phyloP scores from a whole-genome alignment of 306 rosid species.

The Corylus heterophylla region DNA sequence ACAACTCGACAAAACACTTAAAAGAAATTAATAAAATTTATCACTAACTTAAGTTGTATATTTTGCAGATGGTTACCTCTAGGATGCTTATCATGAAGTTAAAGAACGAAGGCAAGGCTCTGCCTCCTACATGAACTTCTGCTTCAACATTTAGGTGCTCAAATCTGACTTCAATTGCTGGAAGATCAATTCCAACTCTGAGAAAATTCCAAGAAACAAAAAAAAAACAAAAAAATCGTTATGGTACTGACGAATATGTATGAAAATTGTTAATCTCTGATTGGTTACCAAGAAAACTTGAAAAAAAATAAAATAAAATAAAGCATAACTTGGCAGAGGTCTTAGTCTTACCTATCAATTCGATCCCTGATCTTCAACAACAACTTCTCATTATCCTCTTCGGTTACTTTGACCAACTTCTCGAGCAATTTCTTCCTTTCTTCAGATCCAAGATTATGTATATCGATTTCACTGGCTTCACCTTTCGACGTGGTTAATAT shows the following conservation, averaged over 20 bases:
- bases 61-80: constrained; percentile 3
- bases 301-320: not conserved
- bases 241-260: not conserved
- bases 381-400: constrained; percentile 41
- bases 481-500: constrained; percentile 19
- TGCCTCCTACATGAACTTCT: constrained; percentile 63
- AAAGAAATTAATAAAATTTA: not conserved
- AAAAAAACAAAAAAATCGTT: not conserved
- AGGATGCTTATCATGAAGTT: constrained; percentile 22
- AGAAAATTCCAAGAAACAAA: not conserved
- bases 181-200: constrained; percentile 71
- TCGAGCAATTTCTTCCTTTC: constrained; percentile 39
- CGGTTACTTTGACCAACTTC: constrained; percentile 32
- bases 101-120: constrained; percentile 49
- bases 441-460: constrained; percentile 17
- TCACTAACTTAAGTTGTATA: not conserved
- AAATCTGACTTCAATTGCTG: constrained; percentile 70
- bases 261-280: not conserved
- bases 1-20: not conserved
- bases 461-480: constrained; percentile 20
- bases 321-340: not conserved
- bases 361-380: constrained; percentile 27
- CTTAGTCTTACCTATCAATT: constrained; percentile 24
- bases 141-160: constrained; percentile 66
- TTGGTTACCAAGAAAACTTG: not conserved